Percentiles rank a stretch among this genome's conserved stretches.
Evolutionary conservation across 179 eudicot species (phyloP).

Genomic region (Spergularia azorica): DNA sequence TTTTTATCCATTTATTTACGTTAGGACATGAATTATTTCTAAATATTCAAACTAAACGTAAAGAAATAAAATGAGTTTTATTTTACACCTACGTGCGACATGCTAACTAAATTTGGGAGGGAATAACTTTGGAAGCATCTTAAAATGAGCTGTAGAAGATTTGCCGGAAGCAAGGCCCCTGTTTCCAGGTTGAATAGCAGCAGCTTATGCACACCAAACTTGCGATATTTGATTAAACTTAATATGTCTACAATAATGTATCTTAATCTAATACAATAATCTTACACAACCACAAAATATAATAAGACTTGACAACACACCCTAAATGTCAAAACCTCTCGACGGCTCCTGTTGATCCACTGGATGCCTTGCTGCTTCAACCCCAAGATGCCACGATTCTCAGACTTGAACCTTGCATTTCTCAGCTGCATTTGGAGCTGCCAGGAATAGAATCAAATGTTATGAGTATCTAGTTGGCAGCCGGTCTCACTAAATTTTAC

Average conservation of each 20-base stretch:
- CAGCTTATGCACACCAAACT: slow-evolving; percentile 33
- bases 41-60: too few relatives aligned
- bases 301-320: slow-evolving; percentile 22
- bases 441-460: not conserved
- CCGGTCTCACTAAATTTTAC: too few relatives aligned
- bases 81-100: too few relatives aligned
- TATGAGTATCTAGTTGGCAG: not conserved
- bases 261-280: slow-evolving; percentile 14
- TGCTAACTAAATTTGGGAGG: not conserved
- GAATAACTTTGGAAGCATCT: not conserved
- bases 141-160: slow-evolving; percentile 7
- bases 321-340: slow-evolving; percentile 37
- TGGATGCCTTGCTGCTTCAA: slow-evolving; percentile 23
- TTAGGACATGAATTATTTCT: too few relatives aligned
- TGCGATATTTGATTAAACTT: slow-evolving; percentile 12
- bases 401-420: slow-evolving; percentile 23
- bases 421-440: slow-evolving; percentile 36
- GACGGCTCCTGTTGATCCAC: slow-evolving; percentile 39
- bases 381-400: slow-evolving; percentile 7
- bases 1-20: too few relatives aligned
- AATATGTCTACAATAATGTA: slow-evolving; percentile 31
- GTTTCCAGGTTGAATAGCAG: slow-evolving; percentile 6
- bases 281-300: slow-evolving; percentile 27
- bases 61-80: too few relatives aligned
- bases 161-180: not conserved